phyloP scores from a whole-genome alignment of 306 rosid species.

The Vachellia collinsii region DNA sequence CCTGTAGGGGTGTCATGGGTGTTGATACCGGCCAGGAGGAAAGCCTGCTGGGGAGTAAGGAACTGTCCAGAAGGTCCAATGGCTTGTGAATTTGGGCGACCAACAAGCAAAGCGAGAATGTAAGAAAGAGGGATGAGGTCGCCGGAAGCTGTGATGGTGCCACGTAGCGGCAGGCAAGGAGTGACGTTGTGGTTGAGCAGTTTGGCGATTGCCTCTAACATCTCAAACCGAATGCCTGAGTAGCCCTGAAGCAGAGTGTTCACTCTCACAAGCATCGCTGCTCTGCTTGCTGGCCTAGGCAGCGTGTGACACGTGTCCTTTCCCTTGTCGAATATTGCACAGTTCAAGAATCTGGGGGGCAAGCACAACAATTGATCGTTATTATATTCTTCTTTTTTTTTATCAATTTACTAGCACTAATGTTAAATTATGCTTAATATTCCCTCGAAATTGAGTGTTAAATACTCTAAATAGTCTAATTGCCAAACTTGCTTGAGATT shows the following conservation, averaged over 20 bases:
- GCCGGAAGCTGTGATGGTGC: conserved; percentile 54
- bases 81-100: conserved; percentile 46
- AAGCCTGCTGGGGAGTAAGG: conserved; percentile 46
- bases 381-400: too few species aligned
- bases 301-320: conserved; percentile 40
- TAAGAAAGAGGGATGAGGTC: conserved; percentile 56
- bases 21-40: conserved; percentile 42
- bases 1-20: conserved; percentile 1
- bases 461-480: too few species aligned
- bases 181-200: conserved; percentile 50
- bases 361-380: background rate
- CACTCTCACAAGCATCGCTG: conserved; percentile 55
- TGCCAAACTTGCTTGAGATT: too few species aligned
- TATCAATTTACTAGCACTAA: too few species aligned
- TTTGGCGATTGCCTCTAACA: conserved; percentile 51
- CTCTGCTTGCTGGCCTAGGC: conserved; percentile 50
- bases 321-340: conserved; percentile 46
- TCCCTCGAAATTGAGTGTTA: too few species aligned
- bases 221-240: conserved; percentile 53
- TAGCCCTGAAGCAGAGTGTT: conserved; percentile 55
- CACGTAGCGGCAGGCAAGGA: conserved; percentile 50
- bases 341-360: conserved; percentile 44
- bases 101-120: conserved; percentile 43
- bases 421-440: too few species aligned
- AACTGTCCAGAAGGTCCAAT: conserved; percentile 47